phyloP scores from a whole-genome alignment of 2,329 filamentous ascomycete genomes.

The Exophiala xenobiotica region DNA sequence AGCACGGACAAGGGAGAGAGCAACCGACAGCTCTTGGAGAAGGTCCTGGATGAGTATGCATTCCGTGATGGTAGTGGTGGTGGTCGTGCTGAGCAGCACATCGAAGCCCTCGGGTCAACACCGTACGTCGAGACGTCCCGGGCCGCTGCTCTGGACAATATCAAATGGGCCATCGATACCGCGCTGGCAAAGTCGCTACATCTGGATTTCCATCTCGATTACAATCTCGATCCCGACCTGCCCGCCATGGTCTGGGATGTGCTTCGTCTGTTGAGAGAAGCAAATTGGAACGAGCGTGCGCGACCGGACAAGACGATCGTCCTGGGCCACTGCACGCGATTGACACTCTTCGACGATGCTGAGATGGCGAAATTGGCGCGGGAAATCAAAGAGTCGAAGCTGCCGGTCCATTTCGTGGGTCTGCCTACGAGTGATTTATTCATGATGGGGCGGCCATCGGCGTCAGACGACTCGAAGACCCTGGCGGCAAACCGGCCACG shows the following conservation, averaged over 20 bases:
- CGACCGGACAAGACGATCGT: constrained; percentile 52
- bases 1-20: constrained; percentile 52
- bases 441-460: constrained; percentile 59
- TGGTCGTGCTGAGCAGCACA: too few relatives aligned
- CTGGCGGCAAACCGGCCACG: constrained; percentile 45
- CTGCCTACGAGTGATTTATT: constrained; percentile 70
- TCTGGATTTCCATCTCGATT: constrained; percentile 71
- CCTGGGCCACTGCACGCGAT: constrained; percentile 67
- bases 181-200: constrained; percentile 55
- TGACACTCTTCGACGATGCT: constrained; percentile 55
- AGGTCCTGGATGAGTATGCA: constrained; percentile 42
- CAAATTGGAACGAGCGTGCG: constrained; percentile 47
- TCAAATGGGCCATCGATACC: constrained; percentile 61
- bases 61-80: too few relatives aligned
- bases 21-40: constrained; percentile 53
- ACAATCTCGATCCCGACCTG: constrained; percentile 56
- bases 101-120: constrained; percentile 65
- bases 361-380: constrained; percentile 53
- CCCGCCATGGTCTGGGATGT: constrained; percentile 57
- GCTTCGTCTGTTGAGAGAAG: constrained; percentile 50
- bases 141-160: constrained; percentile 54
- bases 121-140: constrained; percentile 65
- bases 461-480: constrained; percentile 17
- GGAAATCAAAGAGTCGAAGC: constrained; percentile 46
- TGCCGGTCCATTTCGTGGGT: constrained; percentile 67